Percentiles rank a stretch among this genome's conserved stretches.
Conservation (phyloP, 176 grass and related monocot genomes). For the Raddia distichophylla region DNA sequence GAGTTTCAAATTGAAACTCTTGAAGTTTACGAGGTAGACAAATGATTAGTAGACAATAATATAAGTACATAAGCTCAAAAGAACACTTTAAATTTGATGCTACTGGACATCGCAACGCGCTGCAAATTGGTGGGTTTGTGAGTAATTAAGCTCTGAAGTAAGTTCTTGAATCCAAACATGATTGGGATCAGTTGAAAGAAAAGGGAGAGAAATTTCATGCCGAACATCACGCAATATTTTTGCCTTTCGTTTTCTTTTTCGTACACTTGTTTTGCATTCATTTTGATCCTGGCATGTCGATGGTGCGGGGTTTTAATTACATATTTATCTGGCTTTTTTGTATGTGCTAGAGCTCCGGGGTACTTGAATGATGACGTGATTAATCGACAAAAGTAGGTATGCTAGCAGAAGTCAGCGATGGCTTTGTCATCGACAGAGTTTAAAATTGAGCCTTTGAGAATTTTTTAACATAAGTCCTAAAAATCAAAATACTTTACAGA, state of each 20-base stretch:
- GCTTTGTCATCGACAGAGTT: neutral
- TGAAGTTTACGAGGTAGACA: no score
- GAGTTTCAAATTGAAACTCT: no score
- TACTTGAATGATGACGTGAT: neutral
- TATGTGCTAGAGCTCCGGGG: neutral
- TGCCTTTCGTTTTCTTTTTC: neutral
- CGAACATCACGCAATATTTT: neutral
- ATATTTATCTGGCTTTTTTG: neutral
- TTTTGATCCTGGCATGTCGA: no score
- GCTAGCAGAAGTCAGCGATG: neutral
- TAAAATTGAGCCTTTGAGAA: no score
- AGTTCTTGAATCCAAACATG: neutral
- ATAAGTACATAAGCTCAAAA: no score
- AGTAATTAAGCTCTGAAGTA: neutral
- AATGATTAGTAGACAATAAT: no score
- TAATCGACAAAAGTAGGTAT: neutral
- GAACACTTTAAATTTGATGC: neutral
- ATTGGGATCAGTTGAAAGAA: neutral
- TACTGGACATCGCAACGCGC: neutral
- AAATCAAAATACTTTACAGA: neutral
- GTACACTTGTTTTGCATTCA: neutral
- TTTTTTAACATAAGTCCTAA: neutral
- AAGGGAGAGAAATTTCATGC: neutral
- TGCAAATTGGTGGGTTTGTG: no score
- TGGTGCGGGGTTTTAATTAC: neutral